Conservation (phyloP, 257 asterid genomes). For the Ophiorrhiza pumila region DNA sequence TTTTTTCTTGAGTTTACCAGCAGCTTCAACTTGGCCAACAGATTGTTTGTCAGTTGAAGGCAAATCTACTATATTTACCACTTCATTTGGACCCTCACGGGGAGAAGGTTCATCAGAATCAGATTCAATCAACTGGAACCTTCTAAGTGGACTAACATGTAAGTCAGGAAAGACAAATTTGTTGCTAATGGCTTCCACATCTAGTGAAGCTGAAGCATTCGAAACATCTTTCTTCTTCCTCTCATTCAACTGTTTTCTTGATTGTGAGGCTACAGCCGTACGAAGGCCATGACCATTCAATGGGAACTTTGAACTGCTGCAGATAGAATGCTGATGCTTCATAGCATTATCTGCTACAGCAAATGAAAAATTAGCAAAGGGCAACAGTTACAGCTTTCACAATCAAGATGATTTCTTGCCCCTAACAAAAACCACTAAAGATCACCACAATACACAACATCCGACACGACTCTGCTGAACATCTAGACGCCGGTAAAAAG, state of each 20-base stretch:
- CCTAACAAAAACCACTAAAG: background rate
- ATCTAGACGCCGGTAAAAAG: background rate
- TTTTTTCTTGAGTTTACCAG: slow-evolving; percentile 22
- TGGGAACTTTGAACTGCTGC: slow-evolving; percentile 79
- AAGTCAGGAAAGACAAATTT: slow-evolving; percentile 41
- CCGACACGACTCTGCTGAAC: background rate
- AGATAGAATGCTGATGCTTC: slow-evolving; percentile 31
- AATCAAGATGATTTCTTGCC: background rate
- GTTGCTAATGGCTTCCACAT: slow-evolving; percentile 28
- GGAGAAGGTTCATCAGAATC: slow-evolving; percentile 63
- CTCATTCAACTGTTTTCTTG: slow-evolving; percentile 37
- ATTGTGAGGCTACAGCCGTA: slow-evolving; percentile 42
- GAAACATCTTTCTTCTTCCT: slow-evolving; percentile 36
- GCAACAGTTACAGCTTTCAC: background rate
- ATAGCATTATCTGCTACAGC: slow-evolving; percentile 38
- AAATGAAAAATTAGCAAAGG: background rate
- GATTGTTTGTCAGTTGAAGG: slow-evolving; percentile 27
- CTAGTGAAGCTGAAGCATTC: slow-evolving; percentile 37
- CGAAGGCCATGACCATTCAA: slow-evolving; percentile 38
- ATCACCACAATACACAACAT: background rate
- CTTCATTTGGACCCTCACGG: slow-evolving; percentile 24
- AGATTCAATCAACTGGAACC: slow-evolving; percentile 81
- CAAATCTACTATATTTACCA: slow-evolving; percentile 24
- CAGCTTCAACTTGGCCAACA: slow-evolving; percentile 20
- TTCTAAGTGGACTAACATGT: slow-evolving; percentile 76